Base-by-base conservation (phyloP, 2,329 filamentous ascomycete genomes). In the Alternaria gaisen region DNA sequence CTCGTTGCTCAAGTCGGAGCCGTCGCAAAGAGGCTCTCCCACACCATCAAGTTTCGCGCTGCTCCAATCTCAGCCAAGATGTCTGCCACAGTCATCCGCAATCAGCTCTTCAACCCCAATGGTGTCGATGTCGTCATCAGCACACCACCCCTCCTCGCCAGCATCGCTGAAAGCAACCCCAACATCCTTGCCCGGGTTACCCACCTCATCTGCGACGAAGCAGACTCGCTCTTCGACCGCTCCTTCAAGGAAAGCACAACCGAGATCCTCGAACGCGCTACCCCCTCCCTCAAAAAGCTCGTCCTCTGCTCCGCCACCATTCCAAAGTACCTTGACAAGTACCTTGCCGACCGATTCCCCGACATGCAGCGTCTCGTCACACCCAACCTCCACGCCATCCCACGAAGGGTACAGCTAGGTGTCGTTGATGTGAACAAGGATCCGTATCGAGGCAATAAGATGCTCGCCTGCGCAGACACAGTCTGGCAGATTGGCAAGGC, bases 291-390 rank as follows among this genome's bases (percentile, higher is more conserved):
- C 47, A 88, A 92, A 73, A 92, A 97, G 76, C 85, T 99, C 24
- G 85, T 99, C 47, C 87, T 98, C 66, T 99, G 95, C 83, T 98
- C 94, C 4, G 95, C 95, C 53, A 99, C 95, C 5, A 98, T 99
- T 63, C 95, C 96, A 2, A 88, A 90, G 66, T 92, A 91, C 69
- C 86, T 99, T 18, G 95, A 99, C 81, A 90, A 87, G 67, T 93
- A 91, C 77, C 86, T 99, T n/a, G 87, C 88, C 53, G 87, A 88
- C 63, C 89, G 90, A 65, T 97, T 94, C 78, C 94, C 95, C 0
- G 85, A 91, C 69, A 93, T 97, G 81, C 83, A 85, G 46, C 91
- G 95, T 62, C 89, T 99, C 64, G 94, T 94, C 1, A 99, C 95
- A 0, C 95, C 95, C 0, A 97, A 98, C 74, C 86, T 99, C 0